These are phyloP conservation scores for Xylaria sp. DNA, from an alignment of 2,329 filamentous ascomycete species.

Conservation along the genomic window DNA sequence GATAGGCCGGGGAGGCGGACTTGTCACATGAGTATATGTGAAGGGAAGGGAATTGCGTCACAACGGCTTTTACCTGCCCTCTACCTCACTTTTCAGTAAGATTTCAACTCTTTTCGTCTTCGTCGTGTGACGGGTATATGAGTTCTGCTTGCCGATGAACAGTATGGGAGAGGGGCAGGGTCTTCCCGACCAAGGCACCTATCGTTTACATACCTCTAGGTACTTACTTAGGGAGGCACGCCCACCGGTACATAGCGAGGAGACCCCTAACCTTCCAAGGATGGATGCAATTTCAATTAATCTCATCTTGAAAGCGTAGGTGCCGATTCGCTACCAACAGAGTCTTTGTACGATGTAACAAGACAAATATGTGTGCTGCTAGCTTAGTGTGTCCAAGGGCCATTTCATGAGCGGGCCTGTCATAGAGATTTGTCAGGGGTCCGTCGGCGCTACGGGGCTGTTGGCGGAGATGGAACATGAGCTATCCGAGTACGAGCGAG, in stretches of 20 bases:
- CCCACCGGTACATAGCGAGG: too few species aligned
- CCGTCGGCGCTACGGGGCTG: not conserved
- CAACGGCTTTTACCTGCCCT: not conserved
- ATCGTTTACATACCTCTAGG: too few species aligned
- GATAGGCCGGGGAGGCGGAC: constrained; percentile 4
- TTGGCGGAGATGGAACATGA: not conserved
- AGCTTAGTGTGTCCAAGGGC: constrained; percentile 8
- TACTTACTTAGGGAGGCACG: too few species aligned
- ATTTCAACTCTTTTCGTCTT: not conserved
- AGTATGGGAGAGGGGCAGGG: not conserved
- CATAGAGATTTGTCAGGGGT: constrained; percentile 10
- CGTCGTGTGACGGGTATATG: not conserved
- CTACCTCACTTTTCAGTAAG: not conserved
- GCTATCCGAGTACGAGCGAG: too few species aligned
- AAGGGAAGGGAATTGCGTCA: not conserved
- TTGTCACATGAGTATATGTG: not conserved
- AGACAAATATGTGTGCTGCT: not conserved
- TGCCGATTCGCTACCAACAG: not conserved
- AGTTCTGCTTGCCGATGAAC: not conserved
- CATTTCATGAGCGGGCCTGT: not conserved
- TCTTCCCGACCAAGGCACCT: too few species aligned
- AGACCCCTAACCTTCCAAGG: not conserved
- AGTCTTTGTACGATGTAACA: not conserved
- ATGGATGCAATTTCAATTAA: constrained; percentile 11
- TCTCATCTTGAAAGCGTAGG: not conserved